Percentiles rank a stretch among this genome's conserved stretches.
phyloP scores from a whole-genome alignment of 2,329 filamentous ascomycete genomes.

The Paraphaeosphaeria minitans region DNA sequence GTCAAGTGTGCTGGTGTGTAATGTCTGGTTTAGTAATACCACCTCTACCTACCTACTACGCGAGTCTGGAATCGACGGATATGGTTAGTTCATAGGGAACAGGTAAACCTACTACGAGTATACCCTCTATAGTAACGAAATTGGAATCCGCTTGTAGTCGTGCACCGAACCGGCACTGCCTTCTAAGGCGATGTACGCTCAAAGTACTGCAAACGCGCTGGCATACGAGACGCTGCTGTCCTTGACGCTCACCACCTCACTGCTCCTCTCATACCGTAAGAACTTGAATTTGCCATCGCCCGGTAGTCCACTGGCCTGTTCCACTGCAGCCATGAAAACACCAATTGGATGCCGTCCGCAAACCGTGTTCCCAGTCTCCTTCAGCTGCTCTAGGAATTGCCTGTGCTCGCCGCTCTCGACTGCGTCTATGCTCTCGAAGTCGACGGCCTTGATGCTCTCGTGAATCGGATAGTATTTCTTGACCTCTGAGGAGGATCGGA shows the following conservation, averaged over 20 bases:
- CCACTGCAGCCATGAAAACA: constrained; percentile 85
- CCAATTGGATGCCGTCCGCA: constrained; percentile 96
- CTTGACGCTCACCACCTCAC: constrained; percentile 66
- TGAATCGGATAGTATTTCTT: constrained; percentile 67
- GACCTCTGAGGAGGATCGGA: constrained; percentile 49
- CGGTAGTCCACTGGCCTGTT: constrained; percentile 59
- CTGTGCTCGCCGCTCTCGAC: constrained; percentile 77
- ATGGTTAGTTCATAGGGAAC: background rate
- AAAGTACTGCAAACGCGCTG: constrained; percentile 78
- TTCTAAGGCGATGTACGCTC: background rate
- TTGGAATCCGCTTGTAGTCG: background rate
- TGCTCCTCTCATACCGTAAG: constrained; percentile 85
- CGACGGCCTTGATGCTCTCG: constrained; percentile 81
- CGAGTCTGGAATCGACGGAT: background rate
- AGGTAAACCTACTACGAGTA: background rate
- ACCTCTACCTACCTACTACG: background rate
- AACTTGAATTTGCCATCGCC: constrained; percentile 70
- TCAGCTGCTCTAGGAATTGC: constrained; percentile 70
- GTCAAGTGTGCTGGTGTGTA: background rate
- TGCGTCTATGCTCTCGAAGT: constrained; percentile 81
- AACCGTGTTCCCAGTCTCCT: constrained; percentile 83
- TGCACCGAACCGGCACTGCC: background rate
- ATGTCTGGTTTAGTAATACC: background rate
- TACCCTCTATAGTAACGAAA: background rate
- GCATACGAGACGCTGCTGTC: constrained; percentile 96